A percentile compares a stretch with the other conserved stretches of the same genome.
Conservation (phyloP, 2,329 filamentous ascomycete species). For the Pseudogymnoascus sp. region DNA sequence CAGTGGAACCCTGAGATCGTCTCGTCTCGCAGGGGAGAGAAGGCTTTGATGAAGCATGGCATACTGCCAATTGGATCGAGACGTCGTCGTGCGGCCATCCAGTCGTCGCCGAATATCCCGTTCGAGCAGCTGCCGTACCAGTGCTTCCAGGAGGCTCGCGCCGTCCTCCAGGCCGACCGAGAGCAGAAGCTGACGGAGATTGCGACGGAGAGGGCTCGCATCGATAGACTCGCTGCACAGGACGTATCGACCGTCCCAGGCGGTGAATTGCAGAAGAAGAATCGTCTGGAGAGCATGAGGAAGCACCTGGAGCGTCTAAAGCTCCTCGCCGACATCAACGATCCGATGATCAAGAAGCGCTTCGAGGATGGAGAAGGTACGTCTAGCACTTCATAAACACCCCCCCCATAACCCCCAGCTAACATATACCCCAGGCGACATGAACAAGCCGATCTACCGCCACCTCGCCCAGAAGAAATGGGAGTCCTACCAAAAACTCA, state of each 20-base stretch:
- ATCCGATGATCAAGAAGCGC: conserved; percentile 82
- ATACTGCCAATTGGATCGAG: conserved; percentile 72
- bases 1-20: conserved; percentile 62
- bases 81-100: conserved; percentile 67
- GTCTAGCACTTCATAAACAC: conserved; percentile 20
- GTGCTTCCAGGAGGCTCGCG: conserved; percentile 92
- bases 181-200: conserved; percentile 72
- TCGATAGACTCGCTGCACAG: conserved; percentile 56
- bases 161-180: conserved; percentile 70
- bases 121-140: conserved; percentile 95
- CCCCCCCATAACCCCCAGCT: conserved; percentile 14
- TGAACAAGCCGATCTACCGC: conserved; percentile 94
- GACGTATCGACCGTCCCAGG: conserved; percentile 49
- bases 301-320: conserved; percentile 69
- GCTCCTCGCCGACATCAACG: conserved; percentile 88
- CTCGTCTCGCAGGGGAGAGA: conserved; percentile 53
- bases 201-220: conserved; percentile 54
- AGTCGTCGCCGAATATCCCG: conserved; percentile 55
- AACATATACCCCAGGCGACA: conserved; percentile 56
- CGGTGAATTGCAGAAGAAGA: conserved; percentile 56
- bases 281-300: conserved; percentile 59
- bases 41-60: conserved; percentile 57
- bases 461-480: conserved; percentile 81
- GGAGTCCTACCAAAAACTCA: conserved; percentile 68
- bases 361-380: conserved; percentile 87